Evolutionary conservation across 108 stramenopile genomes (phyloP).

Genomic region (Stephanodiscus triporus): DNA sequence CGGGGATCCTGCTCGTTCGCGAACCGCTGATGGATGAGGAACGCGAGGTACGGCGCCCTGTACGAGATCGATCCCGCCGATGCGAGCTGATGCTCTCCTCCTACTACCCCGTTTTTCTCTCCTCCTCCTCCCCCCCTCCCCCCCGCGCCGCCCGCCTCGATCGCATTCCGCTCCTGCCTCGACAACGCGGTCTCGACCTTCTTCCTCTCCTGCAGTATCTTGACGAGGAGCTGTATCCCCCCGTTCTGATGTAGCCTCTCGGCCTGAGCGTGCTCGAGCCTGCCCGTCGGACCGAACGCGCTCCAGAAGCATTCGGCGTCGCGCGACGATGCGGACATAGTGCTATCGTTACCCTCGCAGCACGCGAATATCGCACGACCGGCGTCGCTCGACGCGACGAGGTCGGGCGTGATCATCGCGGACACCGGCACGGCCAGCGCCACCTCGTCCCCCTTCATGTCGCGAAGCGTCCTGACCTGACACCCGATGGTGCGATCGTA

Average conservation of each 20-base stretch:
- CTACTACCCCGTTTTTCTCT: background rate
- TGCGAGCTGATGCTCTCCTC: slow-evolving; percentile 15
- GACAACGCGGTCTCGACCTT: slow-evolving; percentile 63
- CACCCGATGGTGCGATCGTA: slow-evolving; percentile 90
- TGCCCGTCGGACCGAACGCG: slow-evolving; percentile 71
- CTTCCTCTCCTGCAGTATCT: slow-evolving; percentile 84
- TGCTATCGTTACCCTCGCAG: slow-evolving; percentile 39
- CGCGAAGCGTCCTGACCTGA: slow-evolving; percentile 73
- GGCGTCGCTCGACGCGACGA: slow-evolving; percentile 86
- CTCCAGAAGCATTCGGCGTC: slow-evolving; percentile 89
- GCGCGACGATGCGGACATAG: background rate
- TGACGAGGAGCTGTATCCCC: slow-evolving; percentile 83
- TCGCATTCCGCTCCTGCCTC: slow-evolving; percentile 25
- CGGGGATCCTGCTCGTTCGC: slow-evolving; percentile 55
- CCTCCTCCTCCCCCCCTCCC: too few species aligned
- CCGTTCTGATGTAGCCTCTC: slow-evolving; percentile 61
- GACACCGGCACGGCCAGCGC: slow-evolving; percentile 71
- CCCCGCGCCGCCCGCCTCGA: slow-evolving; percentile 6
- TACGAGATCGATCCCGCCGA: slow-evolving; percentile 28
- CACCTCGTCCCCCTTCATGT: slow-evolving; percentile 80
- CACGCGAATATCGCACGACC: slow-evolving; percentile 79
- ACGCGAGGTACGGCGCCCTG: slow-evolving; percentile 49
- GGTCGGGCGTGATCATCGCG: slow-evolving; percentile 84
- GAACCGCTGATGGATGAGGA: slow-evolving; percentile 85
- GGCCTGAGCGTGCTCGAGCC: slow-evolving; percentile 45